These are phyloP conservation scores for Pichia cactophila DNA, from an alignment of 1,139 yeast genomes.

Conservation along the genomic window DNA sequence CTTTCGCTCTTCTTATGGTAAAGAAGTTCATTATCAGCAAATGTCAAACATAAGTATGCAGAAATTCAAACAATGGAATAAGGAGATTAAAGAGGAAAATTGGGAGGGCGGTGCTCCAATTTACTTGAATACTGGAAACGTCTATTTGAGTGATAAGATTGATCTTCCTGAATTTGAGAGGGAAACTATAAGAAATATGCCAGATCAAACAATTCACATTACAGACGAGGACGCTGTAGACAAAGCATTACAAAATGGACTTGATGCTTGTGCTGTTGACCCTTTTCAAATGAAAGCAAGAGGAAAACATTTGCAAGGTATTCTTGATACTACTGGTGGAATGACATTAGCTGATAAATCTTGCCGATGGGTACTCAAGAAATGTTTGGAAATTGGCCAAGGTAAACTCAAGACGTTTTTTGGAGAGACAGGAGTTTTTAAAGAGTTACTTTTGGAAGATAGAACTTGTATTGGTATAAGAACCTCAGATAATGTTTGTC, in stretches of 20 bases:
- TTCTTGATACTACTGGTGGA: slow-evolving; percentile 32
- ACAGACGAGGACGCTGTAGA: slow-evolving; percentile 15
- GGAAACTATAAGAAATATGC: slow-evolving; percentile 16
- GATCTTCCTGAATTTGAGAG: slow-evolving; percentile 21
- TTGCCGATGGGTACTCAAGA: slow-evolving; percentile 26
- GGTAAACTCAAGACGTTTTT: slow-evolving; percentile 16
- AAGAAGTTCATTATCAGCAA: slow-evolving; percentile 31
- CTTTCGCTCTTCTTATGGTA: slow-evolving; percentile 35
- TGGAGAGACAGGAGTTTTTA: slow-evolving; percentile 14
- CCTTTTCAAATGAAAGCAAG: slow-evolving; percentile 17
- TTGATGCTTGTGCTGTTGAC: slow-evolving; percentile 19
- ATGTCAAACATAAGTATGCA: slow-evolving; percentile 33
- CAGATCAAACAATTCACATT: slow-evolving; percentile 17
- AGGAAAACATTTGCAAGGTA: slow-evolving; percentile 21
- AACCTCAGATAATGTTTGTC: neutral
- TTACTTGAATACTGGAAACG: slow-evolving; percentile 24
- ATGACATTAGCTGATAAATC: slow-evolving; percentile 32
- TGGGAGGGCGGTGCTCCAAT: slow-evolving; percentile 21
- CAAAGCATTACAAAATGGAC: slow-evolving; percentile 10
- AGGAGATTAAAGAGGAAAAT: slow-evolving; percentile 17
- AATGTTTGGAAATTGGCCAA: slow-evolving; percentile 11
- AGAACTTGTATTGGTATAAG: neutral
- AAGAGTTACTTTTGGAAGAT: neutral
- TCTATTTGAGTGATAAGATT: slow-evolving; percentile 21
- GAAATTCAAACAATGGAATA: slow-evolving; percentile 31